These are phyloP conservation scores for Punctularia strigosozonata DNA, from an alignment of 768 basidiomycete genomes.

Conservation along the genomic window DNA sequence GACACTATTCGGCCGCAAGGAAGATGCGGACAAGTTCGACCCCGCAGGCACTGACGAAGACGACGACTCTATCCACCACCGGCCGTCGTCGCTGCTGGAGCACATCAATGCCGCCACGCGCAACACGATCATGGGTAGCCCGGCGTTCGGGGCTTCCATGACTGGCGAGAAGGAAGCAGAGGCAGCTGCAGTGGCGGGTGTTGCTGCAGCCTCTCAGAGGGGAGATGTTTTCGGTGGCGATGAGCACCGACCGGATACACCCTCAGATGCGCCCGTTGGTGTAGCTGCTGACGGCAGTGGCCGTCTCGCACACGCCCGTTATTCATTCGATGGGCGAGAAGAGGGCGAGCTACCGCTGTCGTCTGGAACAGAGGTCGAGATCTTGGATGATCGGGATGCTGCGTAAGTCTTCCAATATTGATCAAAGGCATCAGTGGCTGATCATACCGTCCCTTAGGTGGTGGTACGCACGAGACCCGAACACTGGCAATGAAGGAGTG, in stretches of 20 bases:
- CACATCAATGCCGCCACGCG: conserved; percentile 88
- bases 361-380: conserved; percentile 60
- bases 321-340: conserved; percentile 69
- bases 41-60: conserved; percentile 60
- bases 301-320: conserved; percentile 69
- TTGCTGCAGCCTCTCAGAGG: conserved; percentile 16
- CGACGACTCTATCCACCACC: conserved; percentile 55
- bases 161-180: conserved; percentile 48
- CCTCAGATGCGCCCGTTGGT: conserved; percentile 57
- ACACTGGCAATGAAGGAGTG: conserved; percentile 76
- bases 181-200: conserved; percentile 21
- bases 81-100: conserved; percentile 79
- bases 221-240: conserved; percentile 54
- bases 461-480: conserved; percentile 86
- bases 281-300: conserved; percentile 54
- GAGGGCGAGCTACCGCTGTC: conserved; percentile 68
- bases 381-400: conserved; percentile 70
- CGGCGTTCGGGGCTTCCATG: conserved; percentile 23
- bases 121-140: conserved; percentile 61
- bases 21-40: conserved; percentile 63
- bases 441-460: conserved; percentile 42
- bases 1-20: conserved; percentile 77
- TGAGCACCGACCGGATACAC: conserved; percentile 74
- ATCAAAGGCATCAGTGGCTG: conserved; percentile 9
- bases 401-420: conserved; percentile 39